Evolutionary conservation across 345 rosid species (phyloP), one percentile per base, ranked within the genome.

Genomic region (Melaleuca alternifolia): DNA sequence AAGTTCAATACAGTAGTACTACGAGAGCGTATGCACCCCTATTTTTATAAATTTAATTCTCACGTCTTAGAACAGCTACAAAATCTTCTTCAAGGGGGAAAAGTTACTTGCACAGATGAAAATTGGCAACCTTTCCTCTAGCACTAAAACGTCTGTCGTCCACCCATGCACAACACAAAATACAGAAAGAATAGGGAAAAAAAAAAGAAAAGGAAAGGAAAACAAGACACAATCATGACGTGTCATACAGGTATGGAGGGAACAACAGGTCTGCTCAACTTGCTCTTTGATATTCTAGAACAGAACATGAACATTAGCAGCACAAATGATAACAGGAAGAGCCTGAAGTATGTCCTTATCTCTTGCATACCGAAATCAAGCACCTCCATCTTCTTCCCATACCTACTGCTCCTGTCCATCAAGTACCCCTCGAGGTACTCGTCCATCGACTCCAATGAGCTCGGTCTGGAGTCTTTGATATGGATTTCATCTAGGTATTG

Each of bases 351-450:
- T 13, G 99, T 94, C 92, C 98, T 91, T 50, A 95, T 95, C 91
- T 96, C 99, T 83, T 98, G 99, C 97, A 98, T 96, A 37, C 99
- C 99, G 6, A 96, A 84, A 85, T 98, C 99, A 5, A 96, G 88
- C 85, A 98, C 96, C 90, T 98, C 99, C 91, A 91, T 87, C 92
- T 95, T 96, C 91, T 94, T 96, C 84, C 95, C 98, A 15, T 96
- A 94, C 87, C 96, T 91, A 84, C 93, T 96, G 89, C 92, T 93
- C 88, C 98, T 93, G 88, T 93, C 96, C 96, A 98, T 91, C 85
- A 96, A 89, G 93, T 97, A 96, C 53, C 98, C 97, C 4, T 97
- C 96, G 12, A 96, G 93, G 90, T 96, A 96, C 87, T 96, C 99
- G 11, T 98, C 99, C 18, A 98, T 96, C 0, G 99, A 96, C 65